A percentile compares a stretch with the other conserved stretches of the same genome.
Conservation (phyloP, 208 protist species). For the Naegleria fowleri region DNA sequence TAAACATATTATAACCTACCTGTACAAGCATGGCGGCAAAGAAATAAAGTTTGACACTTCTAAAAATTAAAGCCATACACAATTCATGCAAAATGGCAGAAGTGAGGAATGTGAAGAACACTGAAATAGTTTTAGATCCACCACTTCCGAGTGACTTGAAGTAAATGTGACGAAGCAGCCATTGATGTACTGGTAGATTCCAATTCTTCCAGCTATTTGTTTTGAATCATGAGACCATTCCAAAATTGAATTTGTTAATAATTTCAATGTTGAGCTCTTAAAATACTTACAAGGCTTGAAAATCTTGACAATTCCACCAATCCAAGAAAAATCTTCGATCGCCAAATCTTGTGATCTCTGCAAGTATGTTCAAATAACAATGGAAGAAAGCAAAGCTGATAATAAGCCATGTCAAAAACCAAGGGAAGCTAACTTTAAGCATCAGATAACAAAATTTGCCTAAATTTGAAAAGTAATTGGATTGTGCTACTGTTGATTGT, state of each 20-base stretch:
- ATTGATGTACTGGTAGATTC: constrained; percentile 31
- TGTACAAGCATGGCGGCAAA: not conserved
- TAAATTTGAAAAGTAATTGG: not conserved
- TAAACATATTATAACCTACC: too few species aligned
- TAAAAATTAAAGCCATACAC: constrained; percentile 12
- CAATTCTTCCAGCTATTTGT: constrained; percentile 33
- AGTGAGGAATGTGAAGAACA: not conserved
- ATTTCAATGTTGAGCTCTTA: too few species aligned
- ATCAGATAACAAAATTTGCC: not conserved
- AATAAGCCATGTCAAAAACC: constrained; percentile 21
- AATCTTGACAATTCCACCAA: constrained; percentile 39
- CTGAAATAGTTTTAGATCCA: not conserved
- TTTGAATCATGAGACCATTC: too few species aligned
- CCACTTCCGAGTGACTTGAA: not conserved
- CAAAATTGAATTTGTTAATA: too few species aligned
- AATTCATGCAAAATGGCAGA: constrained; percentile 22
- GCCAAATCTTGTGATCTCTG: constrained; percentile 33
- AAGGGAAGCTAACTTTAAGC: constrained; percentile 13
- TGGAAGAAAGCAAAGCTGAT: constrained; percentile 32
- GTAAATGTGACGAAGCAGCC: constrained; percentile 8
- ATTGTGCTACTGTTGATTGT: not conserved
- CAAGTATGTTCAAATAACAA: constrained; percentile 35
- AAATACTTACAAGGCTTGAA: constrained; percentile 31
- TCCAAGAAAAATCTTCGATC: constrained; percentile 38
- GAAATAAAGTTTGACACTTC: not conserved